These are phyloP conservation scores for Astragalus glycyphyllos DNA, from an alignment of 306 rosid genomes.

Conservation along the genomic window DNA sequence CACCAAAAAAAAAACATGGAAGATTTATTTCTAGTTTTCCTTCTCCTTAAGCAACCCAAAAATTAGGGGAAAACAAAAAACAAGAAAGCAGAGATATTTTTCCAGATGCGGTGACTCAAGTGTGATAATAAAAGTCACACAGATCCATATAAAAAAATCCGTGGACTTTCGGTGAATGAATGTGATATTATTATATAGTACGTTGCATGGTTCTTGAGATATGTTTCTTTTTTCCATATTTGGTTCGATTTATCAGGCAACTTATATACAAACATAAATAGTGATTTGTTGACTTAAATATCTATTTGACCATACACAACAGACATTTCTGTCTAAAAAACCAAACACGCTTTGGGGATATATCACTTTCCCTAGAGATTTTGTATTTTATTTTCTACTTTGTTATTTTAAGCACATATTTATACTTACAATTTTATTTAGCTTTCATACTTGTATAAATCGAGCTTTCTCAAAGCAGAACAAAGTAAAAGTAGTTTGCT, in stretches of 20 bases:
- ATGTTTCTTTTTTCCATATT: slow-evolving; percentile 5
- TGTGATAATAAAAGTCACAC: not conserved
- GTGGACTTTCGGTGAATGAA: not conserved
- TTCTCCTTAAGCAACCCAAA: not conserved
- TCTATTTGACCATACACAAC: slow-evolving; percentile 15
- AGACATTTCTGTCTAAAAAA: not conserved
- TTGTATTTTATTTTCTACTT: slow-evolving; percentile 12
- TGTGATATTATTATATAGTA: not conserved
- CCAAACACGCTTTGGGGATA: not conserved
- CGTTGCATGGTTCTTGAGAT: not conserved
- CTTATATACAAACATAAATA: slow-evolving; percentile 25
- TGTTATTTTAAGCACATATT: not conserved
- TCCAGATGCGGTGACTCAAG: not conserved
- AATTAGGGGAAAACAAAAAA: not conserved
- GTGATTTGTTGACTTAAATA: slow-evolving; percentile 21
- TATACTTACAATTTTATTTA: not conserved
- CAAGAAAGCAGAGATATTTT: not conserved
- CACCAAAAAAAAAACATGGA: too few relatives aligned
- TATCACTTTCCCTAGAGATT: not conserved
- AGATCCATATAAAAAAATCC: not conserved
- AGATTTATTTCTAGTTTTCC: not conserved
- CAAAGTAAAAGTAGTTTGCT: not conserved
- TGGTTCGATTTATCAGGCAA: slow-evolving; percentile 34
- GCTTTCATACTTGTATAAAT: not conserved
- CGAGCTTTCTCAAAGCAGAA: not conserved